phyloP scores from a whole-genome alignment of 257 asterid species.

The Solanum microdontum region DNA sequence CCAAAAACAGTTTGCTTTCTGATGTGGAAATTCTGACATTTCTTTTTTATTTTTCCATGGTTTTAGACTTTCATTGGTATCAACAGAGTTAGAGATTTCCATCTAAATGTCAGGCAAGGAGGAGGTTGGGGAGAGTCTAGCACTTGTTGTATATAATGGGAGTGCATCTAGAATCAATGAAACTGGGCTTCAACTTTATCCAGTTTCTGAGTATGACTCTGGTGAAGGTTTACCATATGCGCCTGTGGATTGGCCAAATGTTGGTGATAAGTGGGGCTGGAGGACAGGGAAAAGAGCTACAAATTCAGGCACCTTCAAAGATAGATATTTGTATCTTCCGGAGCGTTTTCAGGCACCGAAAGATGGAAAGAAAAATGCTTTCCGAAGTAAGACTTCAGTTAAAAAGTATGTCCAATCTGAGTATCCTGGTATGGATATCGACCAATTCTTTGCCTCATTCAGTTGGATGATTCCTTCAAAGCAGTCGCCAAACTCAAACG shows the following conservation, averaged over 20 bases:
- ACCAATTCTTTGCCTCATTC: slow-evolving; percentile 54
- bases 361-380: slow-evolving; percentile 13
- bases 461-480: slow-evolving; percentile 68
- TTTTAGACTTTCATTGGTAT: not conserved
- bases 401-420: slow-evolving; percentile 33
- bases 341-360: slow-evolving; percentile 4
- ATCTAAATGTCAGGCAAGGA: not conserved
- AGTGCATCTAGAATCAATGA: not conserved
- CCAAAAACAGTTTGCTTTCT: no score
- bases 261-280: slow-evolving; percentile 78
- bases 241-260: slow-evolving; percentile 48
- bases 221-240: slow-evolving; percentile 32
- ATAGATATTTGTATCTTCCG: slow-evolving; percentile 62
- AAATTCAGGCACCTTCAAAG: slow-evolving; percentile 36
- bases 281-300: slow-evolving; percentile 48
- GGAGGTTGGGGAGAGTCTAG: slow-evolving; percentile 39
- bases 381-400: slow-evolving; percentile 49
- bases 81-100: not conserved
- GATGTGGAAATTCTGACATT: not conserved
- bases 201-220: slow-evolving; percentile 24
- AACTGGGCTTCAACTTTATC: not conserved
- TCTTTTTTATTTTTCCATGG: not conserved
- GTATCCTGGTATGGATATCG: slow-evolving; percentile 43
- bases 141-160: not conserved
- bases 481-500: slow-evolving; percentile 8